Evolutionary conservation across 1,284 basidiomycete genomes (phyloP).

Genomic region (Cystobasidium sp.): DNA sequence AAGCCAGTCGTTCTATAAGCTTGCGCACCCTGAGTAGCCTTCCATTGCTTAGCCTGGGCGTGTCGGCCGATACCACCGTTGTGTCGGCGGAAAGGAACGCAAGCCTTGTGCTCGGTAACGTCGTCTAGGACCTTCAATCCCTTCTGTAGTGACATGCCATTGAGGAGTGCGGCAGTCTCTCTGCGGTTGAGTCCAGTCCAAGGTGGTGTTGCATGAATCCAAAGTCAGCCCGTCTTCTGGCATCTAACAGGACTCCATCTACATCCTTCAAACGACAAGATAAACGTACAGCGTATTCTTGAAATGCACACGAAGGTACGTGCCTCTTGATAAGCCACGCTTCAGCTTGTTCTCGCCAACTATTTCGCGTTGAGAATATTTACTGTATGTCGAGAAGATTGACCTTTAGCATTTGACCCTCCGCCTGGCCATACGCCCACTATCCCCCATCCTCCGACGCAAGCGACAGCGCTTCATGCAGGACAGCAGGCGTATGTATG

Average conservation of each 20-base stretch:
- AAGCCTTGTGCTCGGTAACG: conserved; percentile 95
- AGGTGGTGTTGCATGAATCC: conserved; percentile 6
- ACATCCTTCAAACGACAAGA: not conserved
- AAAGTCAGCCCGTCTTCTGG: conserved; percentile 14
- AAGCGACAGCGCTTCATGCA: not conserved
- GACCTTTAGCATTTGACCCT: not conserved
- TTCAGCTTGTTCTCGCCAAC: conserved; percentile 50
- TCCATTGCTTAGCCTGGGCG: conserved; percentile 96
- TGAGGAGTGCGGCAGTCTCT: conserved; percentile 59
- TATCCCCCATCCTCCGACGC: not conserved
- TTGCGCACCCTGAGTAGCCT: conserved; percentile 85
- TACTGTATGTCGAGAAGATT: not conserved
- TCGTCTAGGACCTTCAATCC: conserved; percentile 93
- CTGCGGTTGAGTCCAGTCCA: conserved; percentile 19
- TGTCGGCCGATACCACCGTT: conserved; percentile 96
- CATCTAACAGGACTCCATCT: not conserved
- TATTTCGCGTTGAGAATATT: conserved; percentile 25
- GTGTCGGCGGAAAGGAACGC: conserved; percentile 96
- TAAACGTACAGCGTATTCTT: conserved; percentile 99
- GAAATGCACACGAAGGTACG: conserved; percentile 97
- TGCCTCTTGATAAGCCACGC: conserved; percentile 51
- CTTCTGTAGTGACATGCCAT: conserved; percentile 92
- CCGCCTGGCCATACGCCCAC: not conserved
- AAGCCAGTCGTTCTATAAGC: not conserved
- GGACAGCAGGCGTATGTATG: not conserved